Conservation (phyloP, 2,329 filamentous ascomycete species). For the Diaporthe vexans region DNA sequence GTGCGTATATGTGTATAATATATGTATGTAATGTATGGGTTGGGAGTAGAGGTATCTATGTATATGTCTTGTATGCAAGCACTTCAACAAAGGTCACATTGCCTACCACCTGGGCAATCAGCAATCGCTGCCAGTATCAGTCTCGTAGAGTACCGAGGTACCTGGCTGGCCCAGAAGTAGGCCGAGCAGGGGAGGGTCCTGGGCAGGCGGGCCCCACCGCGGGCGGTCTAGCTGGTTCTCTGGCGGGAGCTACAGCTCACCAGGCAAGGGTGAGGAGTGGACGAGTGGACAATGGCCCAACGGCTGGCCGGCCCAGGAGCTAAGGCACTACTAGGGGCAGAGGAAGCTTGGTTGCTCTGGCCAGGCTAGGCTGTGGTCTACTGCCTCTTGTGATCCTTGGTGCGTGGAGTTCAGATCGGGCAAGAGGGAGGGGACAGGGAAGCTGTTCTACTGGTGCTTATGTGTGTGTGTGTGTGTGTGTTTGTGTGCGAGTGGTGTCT, state of each 20-base stretch:
- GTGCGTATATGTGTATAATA: background rate
- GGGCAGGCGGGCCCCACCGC: constrained; percentile 1
- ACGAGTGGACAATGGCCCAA: constrained; percentile 3
- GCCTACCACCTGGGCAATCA: no score
- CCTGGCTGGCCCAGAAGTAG: background rate
- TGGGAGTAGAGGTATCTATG: background rate
- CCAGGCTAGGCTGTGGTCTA: background rate
- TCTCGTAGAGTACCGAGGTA: background rate
- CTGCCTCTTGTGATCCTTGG: background rate
- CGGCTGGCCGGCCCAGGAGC: constrained; percentile 6
- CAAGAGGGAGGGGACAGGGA: background rate
- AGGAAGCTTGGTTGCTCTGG: background rate
- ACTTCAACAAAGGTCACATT: background rate
- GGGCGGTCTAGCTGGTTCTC: constrained; percentile 23
- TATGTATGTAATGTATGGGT: background rate
- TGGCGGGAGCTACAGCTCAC: constrained; percentile 22
- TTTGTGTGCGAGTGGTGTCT: no score
- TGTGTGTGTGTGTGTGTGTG: no score
- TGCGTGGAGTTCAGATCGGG: background rate
- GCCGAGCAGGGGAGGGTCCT: background rate
- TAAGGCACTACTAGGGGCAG: constrained; percentile 5
- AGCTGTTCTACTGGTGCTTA: no score
- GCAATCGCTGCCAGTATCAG: no score
- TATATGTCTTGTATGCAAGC: background rate
- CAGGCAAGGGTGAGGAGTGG: constrained; percentile 13